Base-by-base conservation (phyloP, 495 filamentous ascomycete species). In the Lichenothelia convexa region DNA sequence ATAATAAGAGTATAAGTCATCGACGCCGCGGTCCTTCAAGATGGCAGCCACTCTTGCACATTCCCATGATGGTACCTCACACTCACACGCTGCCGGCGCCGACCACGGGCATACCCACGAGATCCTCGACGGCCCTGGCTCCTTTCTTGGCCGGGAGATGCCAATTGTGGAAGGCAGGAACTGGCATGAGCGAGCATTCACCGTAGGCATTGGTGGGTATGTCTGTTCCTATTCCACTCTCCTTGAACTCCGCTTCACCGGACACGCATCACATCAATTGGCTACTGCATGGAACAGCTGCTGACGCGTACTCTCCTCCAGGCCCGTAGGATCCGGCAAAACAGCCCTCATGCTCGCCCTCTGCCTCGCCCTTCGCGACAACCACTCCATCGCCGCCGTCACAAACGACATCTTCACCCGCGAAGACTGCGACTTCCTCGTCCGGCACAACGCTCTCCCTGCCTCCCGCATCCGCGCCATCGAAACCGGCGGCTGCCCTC, bases 351-450 rank as follows among this genome's bases (percentile, higher is more conserved):
- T 95, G 87, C 72, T 92, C 6, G 73, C 80, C 19, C 71, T 94
- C 44, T 92, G 82, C 58, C 75, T 66, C 21, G 73, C 75, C 20
- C 71, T 97, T 2, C 75, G 89, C 21, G 60, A 71, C 32, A 52
- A 67, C 18, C 81, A 82, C 64, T 83, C 75, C 48, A 76, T 97
- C 45, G 89, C 89, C 3, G 89, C 86, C 26, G 86, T 97, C 2
- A 97, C 89, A 20, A 97, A 97, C 64, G 89, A 97, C 63, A 95
- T 95, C 67, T 97, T 97, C 69, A 95, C 89, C 18, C 64, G 69
- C 41, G 89, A 97, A 63, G 89, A 97, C 61, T 81, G 82, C 59
- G 89, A 95, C 52, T 97, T 97, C 68, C 78, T 97, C 0, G 86
- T 80, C 37, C 71, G 73, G 30, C 68, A 93, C 68, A 58, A 66